Base-by-base conservation (phyloP, 495 filamentous ascomycete genomes). In the Collariella sp. region DNA sequence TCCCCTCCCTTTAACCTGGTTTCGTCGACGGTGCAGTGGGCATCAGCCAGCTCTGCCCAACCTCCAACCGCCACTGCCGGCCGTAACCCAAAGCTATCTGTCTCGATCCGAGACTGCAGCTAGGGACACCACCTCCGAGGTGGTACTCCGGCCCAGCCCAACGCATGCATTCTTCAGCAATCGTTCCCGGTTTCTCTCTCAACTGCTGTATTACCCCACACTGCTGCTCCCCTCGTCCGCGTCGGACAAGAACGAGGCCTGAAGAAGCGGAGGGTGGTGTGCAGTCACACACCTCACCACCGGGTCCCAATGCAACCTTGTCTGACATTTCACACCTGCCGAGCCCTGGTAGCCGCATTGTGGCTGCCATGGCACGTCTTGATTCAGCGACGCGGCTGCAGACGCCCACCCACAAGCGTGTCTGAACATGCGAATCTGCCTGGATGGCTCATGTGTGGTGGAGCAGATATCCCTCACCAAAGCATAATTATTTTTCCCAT, bases 1-100 rank as follows among this genome's bases (percentile, higher is more conserved):
- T 39, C 19, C 33, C 12, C 7, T 38, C 12, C 13, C 33, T 38
- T 7, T 7, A 4, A 7, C 19, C 12, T 34, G 46, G 34, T 15
- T 41, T 35, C 48, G 9, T 41, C 23, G 5, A 11, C n/a, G 11
- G 15, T 23, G 34, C 15, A 16, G 9, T 31, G 26, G 4, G 26
- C 9, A 5, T 31, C 26, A 9, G 26, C 26, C 26, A 31, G 26
- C 4, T 9, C 26, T 9, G 26, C 26, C 26, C 4, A 31, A 31
- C 26, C 26, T n/a, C 22, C 36, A 50, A 50, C 36, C 38, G 47
- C 48, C 36, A 4, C 48, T 41, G 38, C 38, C 48, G 22, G 48
- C 48, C 48, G 36, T 50, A 33, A 50, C 23, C 36, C 24, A 23
- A 41, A 9, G 9, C 26, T 31, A 19, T 12, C 9, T 41, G 24